Evolutionary conservation across 1,284 basidiomycete genomes (phyloP), one percentile per base, ranked within the genome.

Genomic region (Malassezia caprae): DNA sequence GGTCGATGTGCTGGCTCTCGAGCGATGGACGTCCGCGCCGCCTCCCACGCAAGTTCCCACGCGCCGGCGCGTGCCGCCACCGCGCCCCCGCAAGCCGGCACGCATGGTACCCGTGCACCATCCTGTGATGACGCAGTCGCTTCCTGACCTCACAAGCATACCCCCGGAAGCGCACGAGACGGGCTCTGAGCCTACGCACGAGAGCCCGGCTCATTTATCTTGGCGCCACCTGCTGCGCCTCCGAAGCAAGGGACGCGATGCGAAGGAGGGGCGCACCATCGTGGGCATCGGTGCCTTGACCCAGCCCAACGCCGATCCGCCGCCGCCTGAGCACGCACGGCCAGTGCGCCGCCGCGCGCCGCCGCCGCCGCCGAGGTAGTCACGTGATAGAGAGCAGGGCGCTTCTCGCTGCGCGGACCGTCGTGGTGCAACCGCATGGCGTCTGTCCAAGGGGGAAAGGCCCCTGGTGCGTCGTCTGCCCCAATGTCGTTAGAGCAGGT

Each of bases 401-500:
- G 19, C 37, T 10, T 12, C 37, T 42, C 42, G 30, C 45, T 37
- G 45, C 4, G 24, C 37, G 37, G 19, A 10, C 37, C 4, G 37
- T 21, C 13, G 32, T 34, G 32, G 32, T 34, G 32, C 32, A 13
- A 34, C 37, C 19, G 37, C 37, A 39, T 39, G 37, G 37, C 37
- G 37, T 39, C 37, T 19, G 37, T 39, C 37, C 19, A 21, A 4
- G 37, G 17, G n/a, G 37, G 19, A 12, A 21, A 10, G 19, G 37
- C 37, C 17, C 37, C 37, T 39, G 19, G 37, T 21, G 19, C 37
- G 19, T 19, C 19, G 19, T 5, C 37, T 7, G 32, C 32, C 15
- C n/a, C 32, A 1, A 13, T 34, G n/a, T n/a, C 13, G 10, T 26
- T 60, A 11, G 59, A 61, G 23, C 40, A 48, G 27, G 45, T 53